A percentile compares a stretch with the other conserved stretches of the same genome.
Evolutionary conservation across 2,329 filamentous ascomycete genomes (phyloP).

Genomic region (Trichoderma polysporum): DNA sequence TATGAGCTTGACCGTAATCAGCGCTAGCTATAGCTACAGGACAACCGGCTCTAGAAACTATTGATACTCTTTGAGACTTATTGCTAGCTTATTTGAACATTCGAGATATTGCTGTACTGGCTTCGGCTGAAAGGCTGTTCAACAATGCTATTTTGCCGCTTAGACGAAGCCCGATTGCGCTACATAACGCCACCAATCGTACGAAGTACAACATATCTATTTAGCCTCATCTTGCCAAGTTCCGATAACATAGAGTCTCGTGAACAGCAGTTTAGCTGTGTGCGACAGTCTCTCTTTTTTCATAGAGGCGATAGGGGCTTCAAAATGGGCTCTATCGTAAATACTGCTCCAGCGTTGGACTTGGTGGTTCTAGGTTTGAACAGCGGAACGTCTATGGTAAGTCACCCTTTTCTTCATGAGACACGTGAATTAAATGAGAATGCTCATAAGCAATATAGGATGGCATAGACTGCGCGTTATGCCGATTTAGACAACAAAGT

Average conservation of each 20-base stretch:
- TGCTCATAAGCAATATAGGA: conserved; percentile 7
- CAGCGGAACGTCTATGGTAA: conserved; percentile 22
- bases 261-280: background rate
- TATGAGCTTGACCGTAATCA: background rate
- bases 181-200: background rate
- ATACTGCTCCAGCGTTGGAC: background rate
- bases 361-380: conserved; percentile 21
- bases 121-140: conserved; percentile 11
- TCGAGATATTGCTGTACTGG: background rate
- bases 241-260: background rate
- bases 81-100: background rate
- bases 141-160: background rate
- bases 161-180: background rate
- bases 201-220: background rate
- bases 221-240: conserved; percentile 2
- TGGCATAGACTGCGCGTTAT: conserved; percentile 21
- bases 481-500: conserved; percentile 19
- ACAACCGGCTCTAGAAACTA: background rate
- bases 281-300: background rate
- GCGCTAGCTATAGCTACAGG: background rate
- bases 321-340: conserved; percentile 5
- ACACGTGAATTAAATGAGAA: background rate
- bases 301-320: background rate
- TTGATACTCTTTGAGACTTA: background rate
- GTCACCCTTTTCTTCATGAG: background rate